These are phyloP conservation scores for Melocanna baccifera DNA, from an alignment of 176 grass and related monocot species.

Conservation along the genomic window DNA sequence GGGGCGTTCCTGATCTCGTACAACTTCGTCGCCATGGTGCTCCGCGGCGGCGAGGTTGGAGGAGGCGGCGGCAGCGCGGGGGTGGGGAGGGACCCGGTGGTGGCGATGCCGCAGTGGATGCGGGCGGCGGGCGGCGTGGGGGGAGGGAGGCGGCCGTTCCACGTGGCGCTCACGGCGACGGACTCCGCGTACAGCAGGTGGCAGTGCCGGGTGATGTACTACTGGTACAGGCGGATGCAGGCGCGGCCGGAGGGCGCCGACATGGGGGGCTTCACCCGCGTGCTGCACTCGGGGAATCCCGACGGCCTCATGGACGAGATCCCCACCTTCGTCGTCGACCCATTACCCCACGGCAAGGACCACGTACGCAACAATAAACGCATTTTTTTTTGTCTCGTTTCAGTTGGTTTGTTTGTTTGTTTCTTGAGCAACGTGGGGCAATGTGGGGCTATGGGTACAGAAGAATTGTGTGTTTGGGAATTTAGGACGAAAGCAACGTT, in stretches of 20 bases:
- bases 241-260: slow-evolving; percentile 40
- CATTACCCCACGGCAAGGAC: slow-evolving; percentile 66
- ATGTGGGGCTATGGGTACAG: slow-evolving; percentile 1
- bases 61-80: background rate
- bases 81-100: slow-evolving; percentile 39
- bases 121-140: background rate
- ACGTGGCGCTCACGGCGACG: slow-evolving; percentile 74
- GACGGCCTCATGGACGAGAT: slow-evolving; percentile 83
- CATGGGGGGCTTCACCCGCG: slow-evolving; percentile 89
- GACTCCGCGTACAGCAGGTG: slow-evolving; percentile 68
- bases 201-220: slow-evolving; percentile 90
- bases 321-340: slow-evolving; percentile 84
- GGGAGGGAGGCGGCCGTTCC: slow-evolving; percentile 49
- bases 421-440: background rate
- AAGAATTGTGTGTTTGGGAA: background rate
- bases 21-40: slow-evolving; percentile 43
- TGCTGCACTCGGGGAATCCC: slow-evolving; percentile 74
- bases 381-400: background rate
- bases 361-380: slow-evolving; percentile 36
- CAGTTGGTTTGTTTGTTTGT: background rate
- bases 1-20: slow-evolving; percentile 64
- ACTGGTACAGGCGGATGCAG: slow-evolving; percentile 83
- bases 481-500: background rate
- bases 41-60: background rate
- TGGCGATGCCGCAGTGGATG: slow-evolving; percentile 44